Base-by-base conservation (phyloP, 768 basidiomycete genomes). In the Auricularia sp. region DNA sequence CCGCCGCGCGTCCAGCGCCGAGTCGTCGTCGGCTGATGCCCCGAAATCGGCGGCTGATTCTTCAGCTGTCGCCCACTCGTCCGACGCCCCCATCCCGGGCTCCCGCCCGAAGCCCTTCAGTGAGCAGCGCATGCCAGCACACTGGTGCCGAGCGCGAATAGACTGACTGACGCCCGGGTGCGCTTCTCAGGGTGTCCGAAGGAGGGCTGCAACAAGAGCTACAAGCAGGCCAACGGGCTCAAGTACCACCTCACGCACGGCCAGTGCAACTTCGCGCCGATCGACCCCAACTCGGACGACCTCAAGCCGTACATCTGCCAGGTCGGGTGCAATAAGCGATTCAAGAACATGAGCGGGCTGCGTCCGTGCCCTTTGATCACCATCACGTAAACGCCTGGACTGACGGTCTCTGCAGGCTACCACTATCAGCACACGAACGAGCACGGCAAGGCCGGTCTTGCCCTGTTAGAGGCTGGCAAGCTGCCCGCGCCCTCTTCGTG, bases 271-370 rank as follows among this genome's bases (percentile, higher is more conserved):
- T 96, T 93, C 74, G 89, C 91, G 0, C 92, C 93, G 3, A 89
- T 89, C 42, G 93, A 93, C 62, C 79, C 93, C 23, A 90, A 78
- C 53, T 56, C 75, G 5, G 77, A 77, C 65, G 71, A 69, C 78
- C 71, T 77, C 39, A 75, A 91, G 44, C 94, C 94, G 3, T 98
- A 90, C 72, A 90, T 91, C 0, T 98, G 94, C 69, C 88, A 91
- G 5, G 89, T 95, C 4, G 90, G 90, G 21, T 91, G 90, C 70
- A 81, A 83, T 73, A 83, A 95, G 71, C 76, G 95, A 71, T 98
- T 98, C 79, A 94, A 98, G 83, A 98, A 99, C 73, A 96, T 98
- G 94, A 98, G 98, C 74, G 96, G 96, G 0, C 77, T 98, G 67
- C 77, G 91, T 77, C 65, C 65, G 75, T 62, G 35, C 39, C 63